Evolutionary conservation across 345 rosid species (phyloP), one percentile per base, ranked within the genome.

Genomic region (Linum tenue): DNA sequence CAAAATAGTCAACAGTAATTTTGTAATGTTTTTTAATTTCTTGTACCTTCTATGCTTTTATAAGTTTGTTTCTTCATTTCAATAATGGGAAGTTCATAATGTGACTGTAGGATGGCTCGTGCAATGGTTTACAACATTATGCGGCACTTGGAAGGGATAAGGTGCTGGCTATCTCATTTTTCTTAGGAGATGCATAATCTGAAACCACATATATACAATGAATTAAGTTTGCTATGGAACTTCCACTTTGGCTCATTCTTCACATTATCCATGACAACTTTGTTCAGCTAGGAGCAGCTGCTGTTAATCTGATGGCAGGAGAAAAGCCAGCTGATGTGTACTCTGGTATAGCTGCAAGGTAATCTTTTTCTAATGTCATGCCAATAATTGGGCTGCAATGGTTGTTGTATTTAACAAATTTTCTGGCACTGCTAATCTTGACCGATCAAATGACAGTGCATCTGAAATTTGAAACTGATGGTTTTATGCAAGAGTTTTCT

Each of bases 81-180:
- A 48, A 9, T 48, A 48, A 22, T 22, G 31, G 0, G 31, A 22
- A 22, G 31, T 22, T 22, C 31, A 22, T 22, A 9, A 48, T 12
- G 9, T 62, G 70, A 69, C 64, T 70, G 42, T 80, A 89, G 96
- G 96, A 89, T 86, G 96, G 96, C 76, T 84, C 96, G 51, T 89
- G 96, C 85, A 89, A 89, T 82, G 96, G 96, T 60, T 78, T 89
- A 62, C 96, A 89, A 75, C 96, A 89, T 75, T 89, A 89, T 77
- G 96, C 96, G 60, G 92, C 96, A 44, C 90, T 89, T 67, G 96
- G 96, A 71, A 84, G 96, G 82, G 96, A 89, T 84, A 84, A 76
- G 77, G 96, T 86, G 78, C 55, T 64, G 63, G 44, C 70, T 35
- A 56, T 51, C 62, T 39, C 67, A 51, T 65, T 17, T 68, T 57